Base-by-base conservation (phyloP, 164 flowering plant genomes). In the Annona squamosa region DNA sequence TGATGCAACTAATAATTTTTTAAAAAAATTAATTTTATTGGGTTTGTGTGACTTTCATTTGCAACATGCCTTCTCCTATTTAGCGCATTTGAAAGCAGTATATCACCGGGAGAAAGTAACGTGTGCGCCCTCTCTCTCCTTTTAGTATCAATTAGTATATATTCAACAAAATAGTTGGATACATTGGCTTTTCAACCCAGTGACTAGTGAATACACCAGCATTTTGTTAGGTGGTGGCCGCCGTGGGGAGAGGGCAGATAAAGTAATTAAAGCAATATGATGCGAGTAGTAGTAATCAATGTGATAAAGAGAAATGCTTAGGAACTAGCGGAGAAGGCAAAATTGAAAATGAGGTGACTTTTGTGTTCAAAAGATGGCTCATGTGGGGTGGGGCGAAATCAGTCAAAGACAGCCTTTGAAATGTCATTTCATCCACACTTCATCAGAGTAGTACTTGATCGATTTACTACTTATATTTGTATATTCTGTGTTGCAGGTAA, bases 341-440 rank as follows among this genome's bases (percentile, higher is more conserved):
- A 6, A 26, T 26, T 26, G 37, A 26, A 26, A 26, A 26, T 26
- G 59, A 52, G 59, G 59, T 16, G 13, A 52, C 13, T 16, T 52
- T 52, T 48, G 9, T 6, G 59, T 12, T 52, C 59, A 12, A 52
- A 5, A 16, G 13, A 52, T 48, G 13, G 59, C 13, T 1, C 9
- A 52, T 52, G 13, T 26, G 37, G 37, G 37, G 37, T 26, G 37
- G 59, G 13, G 59, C 9, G 9, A 52, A 52, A 52, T 52, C 59
- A 52, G 59, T 52, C 59, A 52, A 71, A 59, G 72, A 2, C 0
- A 6, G 45, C 17, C n/a, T 59, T 42, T 44, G 72, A 71, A 71
- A 71, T 48, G 72, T 71, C 72, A 56, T 71, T 57, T 71, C 59
- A 52, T 9, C 59, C 59, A 12, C 59, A 12, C 9, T 52, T 16